These are phyloP conservation scores for Vanrija humicola DNA, from an alignment of 1,284 basidiomycete genomes.

Conservation along the genomic window DNA sequence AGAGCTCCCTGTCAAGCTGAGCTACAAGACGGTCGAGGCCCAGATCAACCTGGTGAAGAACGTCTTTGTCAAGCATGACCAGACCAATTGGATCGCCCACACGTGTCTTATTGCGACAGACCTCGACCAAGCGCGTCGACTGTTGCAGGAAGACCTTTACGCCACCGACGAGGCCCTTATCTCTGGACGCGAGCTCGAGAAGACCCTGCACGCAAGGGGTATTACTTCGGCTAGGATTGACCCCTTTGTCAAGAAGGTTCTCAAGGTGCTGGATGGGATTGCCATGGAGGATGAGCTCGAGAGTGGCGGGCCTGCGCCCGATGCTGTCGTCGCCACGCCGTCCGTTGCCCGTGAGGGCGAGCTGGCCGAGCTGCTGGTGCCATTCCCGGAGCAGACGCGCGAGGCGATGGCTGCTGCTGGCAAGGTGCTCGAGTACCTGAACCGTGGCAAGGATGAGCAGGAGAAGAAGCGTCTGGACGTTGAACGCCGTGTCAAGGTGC, in stretches of 20 bases:
- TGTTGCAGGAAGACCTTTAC: slow-evolving; percentile 39
- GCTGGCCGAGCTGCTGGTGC: slow-evolving; percentile 26
- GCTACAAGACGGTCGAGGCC: slow-evolving; percentile 30
- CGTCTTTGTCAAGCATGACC: slow-evolving; percentile 35
- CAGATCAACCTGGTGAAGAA: slow-evolving; percentile 33
- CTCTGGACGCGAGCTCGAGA: slow-evolving; percentile 31
- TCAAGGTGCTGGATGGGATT: slow-evolving; percentile 45
- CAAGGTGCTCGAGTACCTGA: slow-evolving; percentile 38
- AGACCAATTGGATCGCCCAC: slow-evolving; percentile 44
- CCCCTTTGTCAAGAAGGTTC: slow-evolving; percentile 40
- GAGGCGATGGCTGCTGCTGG: slow-evolving; percentile 34
- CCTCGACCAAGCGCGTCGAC: slow-evolving; percentile 36
- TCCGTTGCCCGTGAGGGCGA: not conserved
- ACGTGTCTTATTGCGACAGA: slow-evolving; percentile 43
- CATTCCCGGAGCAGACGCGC: slow-evolving; percentile 35
- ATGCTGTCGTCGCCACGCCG: not conserved
- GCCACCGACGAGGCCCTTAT: slow-evolving; percentile 39
- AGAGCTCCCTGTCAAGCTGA: slow-evolving; percentile 31
- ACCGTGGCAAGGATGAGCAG: slow-evolving; percentile 36
- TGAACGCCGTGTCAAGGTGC: slow-evolving; percentile 40
- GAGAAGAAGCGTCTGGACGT: slow-evolving; percentile 42
- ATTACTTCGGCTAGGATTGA: slow-evolving; percentile 32
- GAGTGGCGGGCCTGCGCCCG: not conserved
- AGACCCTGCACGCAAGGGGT: slow-evolving; percentile 22
- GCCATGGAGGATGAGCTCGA: slow-evolving; percentile 37